A percentile compares a stretch with the other conserved stretches of the same genome.
phyloP scores from a whole-genome alignment of 106 monocot genomes.

The Posidonia australis region DNA sequence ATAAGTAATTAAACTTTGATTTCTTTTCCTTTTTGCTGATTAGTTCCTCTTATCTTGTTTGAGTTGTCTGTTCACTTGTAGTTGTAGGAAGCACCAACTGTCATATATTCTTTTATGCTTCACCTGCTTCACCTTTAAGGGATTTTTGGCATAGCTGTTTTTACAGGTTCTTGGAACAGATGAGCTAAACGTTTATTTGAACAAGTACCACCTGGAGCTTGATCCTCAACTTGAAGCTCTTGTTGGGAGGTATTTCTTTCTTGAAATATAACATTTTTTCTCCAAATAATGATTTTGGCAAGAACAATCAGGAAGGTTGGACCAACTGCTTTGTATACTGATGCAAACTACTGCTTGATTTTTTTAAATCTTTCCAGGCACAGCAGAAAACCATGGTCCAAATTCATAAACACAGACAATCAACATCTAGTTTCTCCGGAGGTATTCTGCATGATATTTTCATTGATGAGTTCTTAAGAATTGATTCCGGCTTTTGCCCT shows the following conservation, averaged over 20 bases:
- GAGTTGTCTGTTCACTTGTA: too few species aligned
- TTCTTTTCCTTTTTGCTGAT: too few species aligned
- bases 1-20: too few species aligned
- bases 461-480: too few species aligned
- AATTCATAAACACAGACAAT: slow-evolving; percentile 36
- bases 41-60: too few species aligned
- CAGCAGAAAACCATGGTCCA: slow-evolving; percentile 39
- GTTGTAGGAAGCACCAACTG: too few species aligned
- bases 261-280: not conserved
- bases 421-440: slow-evolving; percentile 35
- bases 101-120: too few species aligned
- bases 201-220: slow-evolving; percentile 62
- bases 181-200: slow-evolving; percentile 63
- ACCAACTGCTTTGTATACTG: too few species aligned
- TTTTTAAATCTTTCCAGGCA: slow-evolving; percentile 17
- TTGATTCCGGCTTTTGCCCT: not conserved
- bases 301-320: too few species aligned
- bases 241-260: slow-evolving; percentile 51
- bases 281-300: not conserved
- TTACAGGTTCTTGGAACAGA: slow-evolving; percentile 79
- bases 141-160: not conserved
- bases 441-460: slow-evolving; percentile 4
- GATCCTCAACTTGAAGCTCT: slow-evolving; percentile 86
- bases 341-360: too few species aligned
- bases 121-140: too few species aligned